These are phyloP conservation scores for Kodamaea neixiangensis DNA, from an alignment of 805 yeast genomes.

Conservation along the genomic window DNA sequence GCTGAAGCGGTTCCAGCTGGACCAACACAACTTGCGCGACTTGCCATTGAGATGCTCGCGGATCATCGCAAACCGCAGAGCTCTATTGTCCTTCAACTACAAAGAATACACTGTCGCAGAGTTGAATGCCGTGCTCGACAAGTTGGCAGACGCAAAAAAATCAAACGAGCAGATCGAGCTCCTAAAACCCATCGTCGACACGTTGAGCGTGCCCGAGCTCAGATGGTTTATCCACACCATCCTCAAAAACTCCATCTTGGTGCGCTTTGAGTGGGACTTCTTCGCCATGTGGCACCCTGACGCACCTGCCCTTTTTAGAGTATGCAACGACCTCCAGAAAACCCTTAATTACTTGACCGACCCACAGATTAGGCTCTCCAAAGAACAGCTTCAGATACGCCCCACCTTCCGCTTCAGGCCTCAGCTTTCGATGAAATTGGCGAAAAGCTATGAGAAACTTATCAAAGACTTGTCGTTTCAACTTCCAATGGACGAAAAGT, in stretches of 20 bases:
- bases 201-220: constrained; percentile 62
- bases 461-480: constrained; percentile 45
- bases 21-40: constrained; percentile 42
- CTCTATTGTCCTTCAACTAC: constrained; percentile 9
- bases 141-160: constrained; percentile 24
- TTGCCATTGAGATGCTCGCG: constrained; percentile 51
- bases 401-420: constrained; percentile 68
- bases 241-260: constrained; percentile 59
- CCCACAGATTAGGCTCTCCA: constrained; percentile 44
- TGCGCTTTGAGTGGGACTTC: constrained; percentile 60
- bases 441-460: constrained; percentile 50
- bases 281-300: constrained; percentile 76
- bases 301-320: constrained; percentile 62
- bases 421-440: constrained; percentile 65
- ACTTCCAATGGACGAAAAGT: constrained; percentile 23
- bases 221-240: constrained; percentile 69
- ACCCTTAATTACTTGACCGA: constrained; percentile 60
- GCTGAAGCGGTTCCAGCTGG: constrained; percentile 41
- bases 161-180: constrained; percentile 42
- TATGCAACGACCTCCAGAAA: constrained; percentile 62
- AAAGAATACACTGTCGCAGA: constrained; percentile 25
- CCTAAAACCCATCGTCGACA: constrained; percentile 51
- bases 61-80: constrained; percentile 53
- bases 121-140: constrained; percentile 33
- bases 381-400: constrained; percentile 41